Conservation (phyloP, 2,329 filamentous ascomycete genomes). For the Lachnellula willkommii region DNA sequence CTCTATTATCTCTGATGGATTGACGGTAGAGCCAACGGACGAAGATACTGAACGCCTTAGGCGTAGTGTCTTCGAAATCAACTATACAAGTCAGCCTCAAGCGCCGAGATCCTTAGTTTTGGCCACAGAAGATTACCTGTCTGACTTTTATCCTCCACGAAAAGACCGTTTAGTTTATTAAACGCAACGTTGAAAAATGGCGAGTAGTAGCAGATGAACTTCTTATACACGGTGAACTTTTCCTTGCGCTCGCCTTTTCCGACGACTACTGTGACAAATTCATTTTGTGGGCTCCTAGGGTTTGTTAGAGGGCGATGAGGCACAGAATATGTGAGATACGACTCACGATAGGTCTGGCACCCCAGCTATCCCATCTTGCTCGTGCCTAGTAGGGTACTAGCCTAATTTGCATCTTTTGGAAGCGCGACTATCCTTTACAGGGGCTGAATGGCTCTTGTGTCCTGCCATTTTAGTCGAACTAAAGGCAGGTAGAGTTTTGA, state of each 20-base stretch:
- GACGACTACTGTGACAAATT: neutral
- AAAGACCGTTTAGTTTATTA: neutral
- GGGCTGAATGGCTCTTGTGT: neutral
- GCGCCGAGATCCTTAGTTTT: neutral
- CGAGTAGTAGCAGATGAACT: slow-evolving; percentile 1
- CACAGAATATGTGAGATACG: neutral
- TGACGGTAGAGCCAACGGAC: neutral
- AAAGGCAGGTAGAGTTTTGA: too few relatives aligned
- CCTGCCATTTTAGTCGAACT: neutral
- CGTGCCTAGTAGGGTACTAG: neutral
- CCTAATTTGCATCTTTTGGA: neutral
- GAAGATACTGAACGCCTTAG: neutral
- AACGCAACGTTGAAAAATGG: neutral
- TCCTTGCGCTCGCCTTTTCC: neutral
- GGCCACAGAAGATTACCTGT: neutral
- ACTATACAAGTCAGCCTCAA: neutral
- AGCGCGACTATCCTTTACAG: neutral
- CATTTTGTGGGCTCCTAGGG: neutral
- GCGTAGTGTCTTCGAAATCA: neutral
- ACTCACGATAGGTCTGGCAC: neutral
- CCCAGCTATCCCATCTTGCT: neutral
- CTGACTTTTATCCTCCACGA: neutral
- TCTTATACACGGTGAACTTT: neutral
- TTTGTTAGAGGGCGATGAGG: neutral
- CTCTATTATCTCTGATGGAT: neutral